These are phyloP conservation scores for Candida stauntonica DNA, from an alignment of 805 yeast genomes.

Conservation along the genomic window DNA sequence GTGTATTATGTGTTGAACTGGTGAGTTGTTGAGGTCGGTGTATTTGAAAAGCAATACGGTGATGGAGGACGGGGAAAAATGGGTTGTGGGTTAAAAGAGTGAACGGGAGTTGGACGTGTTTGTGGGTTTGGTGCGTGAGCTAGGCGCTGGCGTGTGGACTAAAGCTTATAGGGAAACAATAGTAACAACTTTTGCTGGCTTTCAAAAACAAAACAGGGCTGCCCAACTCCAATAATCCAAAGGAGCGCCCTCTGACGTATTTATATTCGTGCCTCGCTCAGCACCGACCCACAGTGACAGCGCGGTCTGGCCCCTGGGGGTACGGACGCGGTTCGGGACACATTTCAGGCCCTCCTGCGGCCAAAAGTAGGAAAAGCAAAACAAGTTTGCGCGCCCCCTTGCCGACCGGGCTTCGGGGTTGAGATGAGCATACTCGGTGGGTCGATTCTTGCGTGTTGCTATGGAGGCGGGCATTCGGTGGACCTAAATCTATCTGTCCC, in stretches of 20 bases:
- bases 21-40: too few relatives aligned
- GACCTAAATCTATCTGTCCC: not conserved
- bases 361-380: slow-evolving; percentile 13
- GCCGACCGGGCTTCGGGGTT: too few relatives aligned
- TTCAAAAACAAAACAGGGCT: not conserved
- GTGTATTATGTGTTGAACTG: too few relatives aligned
- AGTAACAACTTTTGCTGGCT: too few relatives aligned
- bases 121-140: not conserved
- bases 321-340: slow-evolving; percentile 12
- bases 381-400: slow-evolving; percentile 3
- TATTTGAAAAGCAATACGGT: too few relatives aligned
- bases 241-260: slow-evolving; percentile 10
- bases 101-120: slow-evolving; percentile 1
- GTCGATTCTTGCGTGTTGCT: too few relatives aligned
- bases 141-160: not conserved
- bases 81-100: slow-evolving; percentile 1
- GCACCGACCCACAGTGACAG: not conserved
- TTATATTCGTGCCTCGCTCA: slow-evolving; percentile 7
- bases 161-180: too few relatives aligned
- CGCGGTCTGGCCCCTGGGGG: slow-evolving; percentile 5
- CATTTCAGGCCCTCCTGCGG: slow-evolving; percentile 5
- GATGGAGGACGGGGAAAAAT: not conserved
- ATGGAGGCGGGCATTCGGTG: too few relatives aligned
- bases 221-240: not conserved
- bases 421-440: too few relatives aligned